Evolutionary conservation across 495 filamentous ascomycete species (phyloP).

Genomic region (Aspergillus avenaceus): DNA sequence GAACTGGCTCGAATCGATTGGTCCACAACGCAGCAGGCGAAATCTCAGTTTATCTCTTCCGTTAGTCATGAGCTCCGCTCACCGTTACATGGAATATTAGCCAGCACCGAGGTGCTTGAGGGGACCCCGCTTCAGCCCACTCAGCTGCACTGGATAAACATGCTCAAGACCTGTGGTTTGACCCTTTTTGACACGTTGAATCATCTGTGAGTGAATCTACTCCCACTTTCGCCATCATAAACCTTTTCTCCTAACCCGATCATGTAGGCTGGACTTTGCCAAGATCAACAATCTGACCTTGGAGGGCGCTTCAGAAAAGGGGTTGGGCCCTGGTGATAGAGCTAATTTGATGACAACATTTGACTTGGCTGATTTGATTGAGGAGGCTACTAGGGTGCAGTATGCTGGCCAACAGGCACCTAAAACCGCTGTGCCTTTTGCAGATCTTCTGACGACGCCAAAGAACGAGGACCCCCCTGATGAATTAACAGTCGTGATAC

Average conservation of each 20-base stretch:
- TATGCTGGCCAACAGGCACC: conserved; percentile 14
- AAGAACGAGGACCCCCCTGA: conserved; percentile 3
- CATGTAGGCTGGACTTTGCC: conserved; percentile 46
- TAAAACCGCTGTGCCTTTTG: conserved; percentile 2
- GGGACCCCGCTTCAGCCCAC: conserved; percentile 46
- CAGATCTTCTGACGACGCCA: background rate
- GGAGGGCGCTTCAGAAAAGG: conserved; percentile 1
- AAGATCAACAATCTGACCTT: conserved; percentile 47
- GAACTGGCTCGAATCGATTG: conserved; percentile 54
- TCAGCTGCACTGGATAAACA: conserved; percentile 54
- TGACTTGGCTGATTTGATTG: conserved; percentile 13
- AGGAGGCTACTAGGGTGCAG: conserved; percentile 13
- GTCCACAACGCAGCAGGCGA: conserved; percentile 46
- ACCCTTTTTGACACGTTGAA: conserved; percentile 66
- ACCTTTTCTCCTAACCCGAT: background rate
- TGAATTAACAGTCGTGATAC: conserved; percentile 46
- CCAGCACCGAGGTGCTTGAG: conserved; percentile 60
- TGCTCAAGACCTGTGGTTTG: conserved; percentile 59
- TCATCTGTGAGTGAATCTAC: conserved; percentile 36
- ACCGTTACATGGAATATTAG: conserved; percentile 66
- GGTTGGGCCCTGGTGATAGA: background rate
- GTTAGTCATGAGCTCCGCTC: conserved; percentile 72
- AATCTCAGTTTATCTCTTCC: conserved; percentile 67
- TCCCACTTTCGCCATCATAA: background rate
- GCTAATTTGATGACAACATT: conserved; percentile 11